Base-by-base conservation (phyloP, 2,329 filamentous ascomycete species). In the Clonostachys sp. region DNA sequence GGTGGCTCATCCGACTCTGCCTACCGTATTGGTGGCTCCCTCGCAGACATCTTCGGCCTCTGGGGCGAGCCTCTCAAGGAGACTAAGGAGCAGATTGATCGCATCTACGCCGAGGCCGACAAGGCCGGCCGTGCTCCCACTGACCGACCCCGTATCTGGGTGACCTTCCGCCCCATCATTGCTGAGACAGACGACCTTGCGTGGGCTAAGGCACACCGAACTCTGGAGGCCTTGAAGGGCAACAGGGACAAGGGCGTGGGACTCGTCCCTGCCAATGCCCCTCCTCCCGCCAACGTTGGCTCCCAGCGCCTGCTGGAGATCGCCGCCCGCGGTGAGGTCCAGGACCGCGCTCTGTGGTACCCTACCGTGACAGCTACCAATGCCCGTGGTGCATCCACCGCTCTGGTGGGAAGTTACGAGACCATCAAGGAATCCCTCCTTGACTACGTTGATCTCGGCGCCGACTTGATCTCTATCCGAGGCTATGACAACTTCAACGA, bases 11-110 rank as follows among this genome's bases (percentile, higher is more conserved):
- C 78, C 0, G 71, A 75, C 16, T 78, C 77, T 5, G 80, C 80
- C 0, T 83, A 83, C 60, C 75, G 79, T 18, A 68, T 82, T 38
- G 80, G 80, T 20, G 80, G 80, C 30, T 64, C 72, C 0, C 67
- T 82, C 3, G 80, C 73, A 24, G 80, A 84, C 51, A 84, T 84
- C 54, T 83, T 83, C 51, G 80, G 80, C 0, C 72, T 84, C 5
- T 84, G 80, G 80, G 80, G 80, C 12, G 80, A 84, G 55, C 80
- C 80, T 2, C 65, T 83, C 3, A 81, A 82, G 61, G 80, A 84
- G 57, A 83, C 80, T 1, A 79, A 78, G 61, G 70, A 83, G 55
- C 80, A 84, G 58, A 81, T 84, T 52, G 77, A 81, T 51, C 71
- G 73, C 17, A 77, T 84, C 57, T 81, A 81, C 51, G 76, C 72